phyloP scores from a whole-genome alignment of 345 rosid genomes.

The Pseudoturritis turrita region DNA sequence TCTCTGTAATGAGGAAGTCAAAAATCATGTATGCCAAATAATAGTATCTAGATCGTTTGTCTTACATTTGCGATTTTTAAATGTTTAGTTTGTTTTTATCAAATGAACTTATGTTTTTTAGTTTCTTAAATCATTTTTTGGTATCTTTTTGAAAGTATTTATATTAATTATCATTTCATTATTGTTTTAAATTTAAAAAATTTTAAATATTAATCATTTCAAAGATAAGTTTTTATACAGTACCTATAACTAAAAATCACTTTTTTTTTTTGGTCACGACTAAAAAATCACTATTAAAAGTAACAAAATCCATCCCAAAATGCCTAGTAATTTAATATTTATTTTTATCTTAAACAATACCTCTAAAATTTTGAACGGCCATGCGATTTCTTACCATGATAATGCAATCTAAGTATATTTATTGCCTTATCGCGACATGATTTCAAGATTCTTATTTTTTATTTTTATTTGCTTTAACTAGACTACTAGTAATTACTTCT shows the following conservation, averaged over 20 bases:
- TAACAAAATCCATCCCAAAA: neutral
- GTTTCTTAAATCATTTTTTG: too few species aligned
- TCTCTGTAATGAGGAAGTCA: too few species aligned
- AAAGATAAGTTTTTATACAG: too few species aligned
- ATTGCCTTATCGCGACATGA: constrained; percentile 12
- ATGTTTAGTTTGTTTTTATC: too few species aligned
- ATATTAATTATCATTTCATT: neutral
- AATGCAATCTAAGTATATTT: neutral
- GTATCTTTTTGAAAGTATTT: neutral
- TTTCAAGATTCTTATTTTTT: neutral
- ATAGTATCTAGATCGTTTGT: too few species aligned
- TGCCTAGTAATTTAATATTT: neutral
- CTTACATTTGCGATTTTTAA: too few species aligned
- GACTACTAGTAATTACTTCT: neutral
- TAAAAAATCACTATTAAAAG: neutral
- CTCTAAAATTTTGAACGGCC: neutral
- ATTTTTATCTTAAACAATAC: neutral
- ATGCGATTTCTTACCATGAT: neutral
- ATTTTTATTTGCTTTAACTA: neutral
- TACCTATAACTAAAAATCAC: too few species aligned
- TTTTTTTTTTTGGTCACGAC: too few species aligned
- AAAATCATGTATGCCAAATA: too few species aligned
- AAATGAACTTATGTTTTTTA: too few species aligned
- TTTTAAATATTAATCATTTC: too few species aligned
- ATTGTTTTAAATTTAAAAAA: too few species aligned